Evolutionary conservation across 106 monocot genomes (phyloP).

Genomic region (Allium cepa): DNA sequence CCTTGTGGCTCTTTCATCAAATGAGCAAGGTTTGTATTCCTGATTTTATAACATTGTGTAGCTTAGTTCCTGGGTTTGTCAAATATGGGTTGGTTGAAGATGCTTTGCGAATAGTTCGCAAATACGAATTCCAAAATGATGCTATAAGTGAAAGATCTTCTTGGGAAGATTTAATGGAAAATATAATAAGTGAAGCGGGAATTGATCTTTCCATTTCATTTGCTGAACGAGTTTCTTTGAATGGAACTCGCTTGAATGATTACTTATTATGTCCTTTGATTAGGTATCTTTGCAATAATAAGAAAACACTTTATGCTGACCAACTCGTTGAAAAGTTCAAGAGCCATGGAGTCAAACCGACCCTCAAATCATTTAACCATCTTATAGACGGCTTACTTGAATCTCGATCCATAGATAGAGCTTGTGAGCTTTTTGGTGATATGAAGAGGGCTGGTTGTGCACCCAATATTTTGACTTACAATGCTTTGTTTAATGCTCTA

Average conservation of each 20-base stretch:
- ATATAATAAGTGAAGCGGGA: constrained; percentile 57
- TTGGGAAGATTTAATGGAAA: constrained; percentile 67
- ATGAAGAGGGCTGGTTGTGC: constrained; percentile 56
- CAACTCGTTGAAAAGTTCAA: constrained; percentile 61
- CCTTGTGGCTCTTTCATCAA: constrained; percentile 84
- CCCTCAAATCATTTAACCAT: constrained; percentile 53
- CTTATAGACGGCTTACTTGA: constrained; percentile 51
- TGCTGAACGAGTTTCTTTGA: constrained; percentile 34
- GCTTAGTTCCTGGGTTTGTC: constrained; percentile 60
- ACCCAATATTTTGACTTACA: constrained; percentile 67
- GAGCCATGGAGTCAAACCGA: constrained; percentile 43
- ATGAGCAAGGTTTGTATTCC: constrained; percentile 73
- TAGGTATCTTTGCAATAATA: constrained; percentile 57
- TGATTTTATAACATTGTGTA: constrained; percentile 79
- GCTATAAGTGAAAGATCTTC: constrained; percentile 38
- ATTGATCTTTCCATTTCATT: constrained; percentile 37
- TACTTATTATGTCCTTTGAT: constrained; percentile 61
- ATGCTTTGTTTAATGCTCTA: constrained; percentile 52
- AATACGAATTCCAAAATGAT: constrained; percentile 26
- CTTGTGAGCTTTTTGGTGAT: constrained; percentile 50
- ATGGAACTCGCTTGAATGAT: constrained; percentile 40
- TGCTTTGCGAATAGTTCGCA: constrained; percentile 30
- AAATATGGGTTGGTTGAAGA: constrained; percentile 50
- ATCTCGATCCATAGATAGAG: constrained; percentile 15
- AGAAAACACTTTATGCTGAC: constrained; percentile 46